Base-by-base conservation (phyloP, 495 filamentous ascomycete species). In the Lasiosphaeria ovina region DNA sequence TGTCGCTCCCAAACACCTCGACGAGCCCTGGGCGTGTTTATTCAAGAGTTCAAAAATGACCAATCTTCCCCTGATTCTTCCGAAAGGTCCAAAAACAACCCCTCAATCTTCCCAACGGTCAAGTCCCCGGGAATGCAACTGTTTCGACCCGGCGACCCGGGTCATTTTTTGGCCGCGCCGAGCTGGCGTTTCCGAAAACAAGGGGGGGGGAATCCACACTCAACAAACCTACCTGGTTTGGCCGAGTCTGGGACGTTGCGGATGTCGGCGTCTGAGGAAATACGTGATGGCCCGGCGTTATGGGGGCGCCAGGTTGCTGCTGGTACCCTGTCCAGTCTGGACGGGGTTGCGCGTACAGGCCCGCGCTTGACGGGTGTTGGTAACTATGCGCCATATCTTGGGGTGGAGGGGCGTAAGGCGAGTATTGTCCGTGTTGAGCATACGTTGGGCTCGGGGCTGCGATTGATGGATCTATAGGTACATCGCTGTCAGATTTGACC, bases 381-480 rank as follows among this genome's bases (percentile, higher is more conserved):
- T 90, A 89, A 64, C 80, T 78, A 69, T 90, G 88, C 61, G 85
- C 74, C 88, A 95, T 92, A 54, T 96, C 90, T 79, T 90, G 89
- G 67, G 87, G 86, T 14, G 89, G 89, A 44, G 89, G 85, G 50
- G 73, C 72, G 77, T 96, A 97, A 35, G 92, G 91, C 61, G 93
- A 90, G 76, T 96, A 85, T 65, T 85, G 83, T 36, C 70, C 74
- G 54, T 17, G 14, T 14, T 87, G 85, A 67, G 90, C 86, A 70
- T 97, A 97, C 63, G 91, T 90, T 55, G 93, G 91, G 80, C 92
- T 97, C 60, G 91, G 87, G 67, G 89, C 88, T 74, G 94, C 89
- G 67, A 97, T 94, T 66, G 92, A 93, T 64, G 93, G 92, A 95
- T 98, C 94, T 97, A 96, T 89, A 89, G 91, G 92, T 80, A 94